Evolutionary conservation across 2,329 filamentous ascomycete species (phyloP).

Genomic region (Aspergillus unguis): DNA sequence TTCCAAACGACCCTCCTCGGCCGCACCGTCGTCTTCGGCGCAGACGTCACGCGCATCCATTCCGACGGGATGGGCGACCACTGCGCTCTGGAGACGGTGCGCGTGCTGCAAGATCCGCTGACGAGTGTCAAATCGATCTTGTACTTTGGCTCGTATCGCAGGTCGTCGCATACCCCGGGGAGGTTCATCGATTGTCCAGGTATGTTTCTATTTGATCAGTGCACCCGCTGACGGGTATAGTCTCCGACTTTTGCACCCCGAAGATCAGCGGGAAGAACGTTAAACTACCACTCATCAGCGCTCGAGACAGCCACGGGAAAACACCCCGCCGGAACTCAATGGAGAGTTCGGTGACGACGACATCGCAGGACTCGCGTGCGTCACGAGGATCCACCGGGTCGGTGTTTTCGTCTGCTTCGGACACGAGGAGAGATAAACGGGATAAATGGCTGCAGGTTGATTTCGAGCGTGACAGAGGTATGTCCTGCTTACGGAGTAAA

Average conservation of each 20-base stretch:
- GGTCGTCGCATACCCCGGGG: neutral
- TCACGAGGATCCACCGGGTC: neutral
- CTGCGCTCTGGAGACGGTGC: conserved; percentile 10
- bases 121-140: neutral
- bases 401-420: neutral
- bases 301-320: neutral
- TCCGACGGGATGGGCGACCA: conserved; percentile 2
- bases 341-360: conserved; percentile 5
- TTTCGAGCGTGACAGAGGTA: conserved; percentile 6
- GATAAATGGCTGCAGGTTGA: conserved; percentile 7
- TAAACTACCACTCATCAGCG: neutral
- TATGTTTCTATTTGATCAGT: neutral
- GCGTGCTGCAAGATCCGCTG: conserved; percentile 4
- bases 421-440: neutral
- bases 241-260: conserved; percentile 1
- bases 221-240: neutral
- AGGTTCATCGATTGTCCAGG: conserved; percentile 3
- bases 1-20: conserved; percentile 8
- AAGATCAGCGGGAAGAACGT: neutral
- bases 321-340: conserved; percentile 9
- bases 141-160: conserved; percentile 4
- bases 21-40: conserved; percentile 1
- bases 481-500: neutral
- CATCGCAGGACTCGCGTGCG: conserved; percentile 7
- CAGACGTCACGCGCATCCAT: conserved; percentile 7